Base-by-base conservation (phyloP, 768 basidiomycete species). In the Podaxis sp. region DNA sequence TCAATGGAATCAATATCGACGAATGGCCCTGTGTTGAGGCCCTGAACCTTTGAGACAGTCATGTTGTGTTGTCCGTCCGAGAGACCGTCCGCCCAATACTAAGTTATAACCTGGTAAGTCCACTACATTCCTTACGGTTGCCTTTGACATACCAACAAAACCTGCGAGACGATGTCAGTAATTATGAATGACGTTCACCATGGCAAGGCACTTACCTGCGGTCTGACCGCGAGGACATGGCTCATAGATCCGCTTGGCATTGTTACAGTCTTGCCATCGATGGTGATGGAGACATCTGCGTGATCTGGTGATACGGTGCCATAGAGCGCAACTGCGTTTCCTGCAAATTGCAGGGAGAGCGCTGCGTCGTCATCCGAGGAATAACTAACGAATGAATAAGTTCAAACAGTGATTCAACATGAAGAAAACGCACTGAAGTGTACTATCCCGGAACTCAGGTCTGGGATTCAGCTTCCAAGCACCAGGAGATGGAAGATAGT, bases 261-360 rank as follows among this genome's bases (percentile, higher is more conserved):
- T n/a, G 66, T 61, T 46, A 66, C 70, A 0, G 65, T 66, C 48
- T 73, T 53, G 4, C 79, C 81, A 66, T 87, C 84, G 28, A 85
- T 52, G 2, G 74, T 71, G 28, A 85, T 70, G n/a, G 75, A 72
- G 56, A 83, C 75, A 63, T 81, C 71, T 17, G 81, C 78, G 66
- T 82, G 84, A 59, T 80, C 77, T n/a, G 82, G 80, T 8, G 81
- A 79, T 33, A 83, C 75, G 2, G 83, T 80, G 40, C 84, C 84
- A 61, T 82, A 86, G 1, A 86, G 59, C 13, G 82, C 82, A 52
- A 87, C 74, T n/a, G 80, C 83, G 57, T 83, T 79, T 22, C 85
- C 85, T 4, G 69, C 65, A 67, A 85, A 86, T 15, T 69, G 61
- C 11, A 84, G 65, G 6, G 77, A 75, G n/a, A 78, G 80, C 20